Percentiles rank a stretch among this genome's conserved stretches.
Conservation (phyloP, 2,329 filamentous ascomycete species). For the Gnomoniopsis sp. region DNA sequence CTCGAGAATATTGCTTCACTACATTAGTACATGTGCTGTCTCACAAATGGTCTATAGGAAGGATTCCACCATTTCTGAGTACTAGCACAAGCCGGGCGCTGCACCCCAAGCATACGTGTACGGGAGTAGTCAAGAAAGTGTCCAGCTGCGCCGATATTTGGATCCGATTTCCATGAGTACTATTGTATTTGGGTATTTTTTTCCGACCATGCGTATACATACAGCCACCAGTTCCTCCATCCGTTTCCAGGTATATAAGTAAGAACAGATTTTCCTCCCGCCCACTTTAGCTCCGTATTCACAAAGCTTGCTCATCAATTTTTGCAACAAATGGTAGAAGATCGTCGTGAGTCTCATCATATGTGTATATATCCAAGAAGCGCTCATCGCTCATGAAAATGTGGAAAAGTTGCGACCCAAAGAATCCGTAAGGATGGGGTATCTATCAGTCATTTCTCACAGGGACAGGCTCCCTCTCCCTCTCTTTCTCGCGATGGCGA, state of each 20-base stretch:
- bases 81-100: no score
- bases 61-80: no score
- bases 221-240: background rate
- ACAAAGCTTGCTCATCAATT: background rate
- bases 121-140: no score
- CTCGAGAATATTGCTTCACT: no score
- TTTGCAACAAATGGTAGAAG: background rate
- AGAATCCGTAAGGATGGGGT: background rate
- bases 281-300: background rate
- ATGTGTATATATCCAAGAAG: background rate
- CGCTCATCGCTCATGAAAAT: slow-evolving; percentile 3
- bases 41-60: no score
- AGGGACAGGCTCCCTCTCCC: slow-evolving; percentile 13
- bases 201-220: slow-evolving; percentile 1
- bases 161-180: background rate
- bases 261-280: background rate
- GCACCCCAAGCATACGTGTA: no score
- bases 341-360: background rate
- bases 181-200: background rate
- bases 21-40: no score
- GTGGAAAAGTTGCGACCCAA: background rate
- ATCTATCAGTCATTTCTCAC: slow-evolving; percentile 19
- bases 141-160: background rate
- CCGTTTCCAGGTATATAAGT: background rate
- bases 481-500: slow-evolving; percentile 26